Conservation (phyloP, 352 stramenopile genomes). For the Globisporangium acanthophoron region DNA sequence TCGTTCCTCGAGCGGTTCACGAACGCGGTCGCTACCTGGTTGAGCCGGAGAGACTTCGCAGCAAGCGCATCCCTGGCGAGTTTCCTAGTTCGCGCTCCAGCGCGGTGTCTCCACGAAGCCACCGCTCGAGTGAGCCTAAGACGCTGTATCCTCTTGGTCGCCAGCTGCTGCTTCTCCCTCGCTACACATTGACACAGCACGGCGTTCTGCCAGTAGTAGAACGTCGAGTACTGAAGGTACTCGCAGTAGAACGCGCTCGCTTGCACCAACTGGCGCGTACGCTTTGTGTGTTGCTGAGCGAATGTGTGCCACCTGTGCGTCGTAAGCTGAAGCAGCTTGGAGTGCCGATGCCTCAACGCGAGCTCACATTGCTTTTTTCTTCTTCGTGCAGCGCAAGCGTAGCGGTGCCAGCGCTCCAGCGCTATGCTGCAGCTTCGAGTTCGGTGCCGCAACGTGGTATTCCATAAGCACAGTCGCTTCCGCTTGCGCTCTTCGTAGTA, state of each 20-base stretch:
- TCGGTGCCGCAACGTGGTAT: neutral
- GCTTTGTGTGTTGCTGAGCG: neutral
- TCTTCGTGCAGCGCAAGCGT: neutral
- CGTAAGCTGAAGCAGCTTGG: neutral
- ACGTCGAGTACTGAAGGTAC: constrained; percentile 19
- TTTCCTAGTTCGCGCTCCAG: neutral
- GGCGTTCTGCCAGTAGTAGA: constrained; percentile 26
- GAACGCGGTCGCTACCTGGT: constrained; percentile 24
- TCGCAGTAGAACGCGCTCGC: constrained; percentile 23
- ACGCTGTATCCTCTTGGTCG: neutral
- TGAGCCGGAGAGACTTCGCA: constrained; percentile 6
- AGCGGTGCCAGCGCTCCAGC: neutral
- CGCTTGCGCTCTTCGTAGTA: neutral
- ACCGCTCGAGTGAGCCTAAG: neutral
- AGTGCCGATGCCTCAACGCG: neutral
- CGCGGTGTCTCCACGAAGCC: neutral
- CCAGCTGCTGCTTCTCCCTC: constrained; percentile 4
- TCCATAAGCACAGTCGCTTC: neutral
- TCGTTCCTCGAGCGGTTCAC: constrained; percentile 16
- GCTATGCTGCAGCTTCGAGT: neutral
- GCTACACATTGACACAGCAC: neutral
- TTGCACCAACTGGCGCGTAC: neutral
- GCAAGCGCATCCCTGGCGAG: neutral
- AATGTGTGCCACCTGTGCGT: neutral
- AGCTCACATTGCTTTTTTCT: neutral